Percentiles rank a stretch among this genome's conserved stretches.
phyloP scores from a whole-genome alignment of 2,329 filamentous ascomycete species.

The Phaeophleospora eucalypticola region DNA sequence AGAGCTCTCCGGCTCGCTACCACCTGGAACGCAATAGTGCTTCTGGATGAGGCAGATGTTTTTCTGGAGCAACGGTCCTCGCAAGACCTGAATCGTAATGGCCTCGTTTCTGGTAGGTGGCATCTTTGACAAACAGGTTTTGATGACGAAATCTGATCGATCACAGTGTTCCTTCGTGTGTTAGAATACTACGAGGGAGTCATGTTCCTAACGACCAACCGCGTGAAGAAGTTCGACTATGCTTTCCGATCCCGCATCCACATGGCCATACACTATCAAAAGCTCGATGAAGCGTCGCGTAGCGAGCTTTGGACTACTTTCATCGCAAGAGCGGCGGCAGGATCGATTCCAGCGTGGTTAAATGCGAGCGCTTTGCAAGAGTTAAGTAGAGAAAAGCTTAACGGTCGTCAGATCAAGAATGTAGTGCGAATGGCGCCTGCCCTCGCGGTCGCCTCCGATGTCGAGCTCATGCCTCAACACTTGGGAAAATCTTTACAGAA shows the following conservation, averaged over 20 bases:
- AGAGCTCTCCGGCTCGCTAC: conserved; percentile 41
- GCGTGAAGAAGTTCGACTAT: conserved; percentile 41
- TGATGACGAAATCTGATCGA: conserved; percentile 25
- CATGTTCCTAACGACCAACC: conserved; percentile 46
- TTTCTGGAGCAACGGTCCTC: conserved; percentile 40
- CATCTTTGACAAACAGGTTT: not conserved
- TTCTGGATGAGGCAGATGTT: conserved; percentile 51
- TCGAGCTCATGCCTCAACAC: not conserved
- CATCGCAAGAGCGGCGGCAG: conserved; percentile 30
- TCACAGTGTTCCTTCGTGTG: conserved; percentile 37
- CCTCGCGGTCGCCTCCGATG: conserved; percentile 21
- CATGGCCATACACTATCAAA: conserved; percentile 40
- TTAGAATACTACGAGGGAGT: conserved; percentile 41
- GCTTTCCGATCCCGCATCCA: conserved; percentile 48
- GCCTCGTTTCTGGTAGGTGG: conserved; percentile 37
- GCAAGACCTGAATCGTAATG: conserved; percentile 43
- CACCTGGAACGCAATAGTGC: conserved; percentile 50
- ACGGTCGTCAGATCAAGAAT: conserved; percentile 44
- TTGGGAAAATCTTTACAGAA: not conserved
- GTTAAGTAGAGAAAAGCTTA: conserved; percentile 32
- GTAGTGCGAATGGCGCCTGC: conserved; percentile 39
- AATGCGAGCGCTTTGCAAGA: conserved; percentile 29
- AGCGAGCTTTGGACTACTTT: conserved; percentile 46
- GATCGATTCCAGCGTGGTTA: conserved; percentile 21
- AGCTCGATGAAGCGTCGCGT: conserved; percentile 36